Base-by-base conservation (phyloP, 2,329 filamentous ascomycete species). In the Aspergillus texensis region DNA sequence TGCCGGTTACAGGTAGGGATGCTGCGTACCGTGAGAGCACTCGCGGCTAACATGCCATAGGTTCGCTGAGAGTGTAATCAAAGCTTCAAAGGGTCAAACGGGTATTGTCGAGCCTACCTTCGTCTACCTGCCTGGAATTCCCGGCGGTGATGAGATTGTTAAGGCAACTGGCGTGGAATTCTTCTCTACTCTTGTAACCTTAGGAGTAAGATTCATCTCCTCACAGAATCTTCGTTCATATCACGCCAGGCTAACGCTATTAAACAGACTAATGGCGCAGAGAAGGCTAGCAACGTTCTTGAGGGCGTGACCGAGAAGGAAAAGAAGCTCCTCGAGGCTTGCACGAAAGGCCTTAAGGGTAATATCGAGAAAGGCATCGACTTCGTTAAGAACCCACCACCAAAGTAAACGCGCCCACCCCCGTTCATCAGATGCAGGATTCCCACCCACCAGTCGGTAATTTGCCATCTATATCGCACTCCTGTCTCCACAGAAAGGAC, bases 131-230 rank as follows among this genome's bases (percentile, higher is more conserved):
- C 90, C 92, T 57, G 94, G 94, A 80, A 87, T 99, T 57, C 82
- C 91, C 60, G 95, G 94, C 66, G 95, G 95, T 75, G 91, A 94
- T 60, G 92, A 88, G 70, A 90, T 99, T 72, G 86, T 86, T 67
- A 93, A 96, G 86, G 88, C 89, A 75, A 93, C 90, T 66, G 94
- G 93, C 71, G 81, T 87, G 68, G 94, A 99, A 62, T 99, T 92
- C 86, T 99, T 99, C 88, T 97, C 95, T 63, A 93, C 96, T 61
- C 94, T 94, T 65, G 88, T 98, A 71, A 92, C 97, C 83, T 93
- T 99, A 71, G 95, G 95, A 76, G 93, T 96, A 91, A 84, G 92
- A 50, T 53, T 24, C 60, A 58, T 64, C 59, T 24, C 34, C 39
- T 28, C 43, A 61, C 50, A 59, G 24, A 19, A 39, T 53, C 61